Conservation (phyloP, 2,329 filamentous ascomycete species). For the Aureobasidium sp. region DNA sequence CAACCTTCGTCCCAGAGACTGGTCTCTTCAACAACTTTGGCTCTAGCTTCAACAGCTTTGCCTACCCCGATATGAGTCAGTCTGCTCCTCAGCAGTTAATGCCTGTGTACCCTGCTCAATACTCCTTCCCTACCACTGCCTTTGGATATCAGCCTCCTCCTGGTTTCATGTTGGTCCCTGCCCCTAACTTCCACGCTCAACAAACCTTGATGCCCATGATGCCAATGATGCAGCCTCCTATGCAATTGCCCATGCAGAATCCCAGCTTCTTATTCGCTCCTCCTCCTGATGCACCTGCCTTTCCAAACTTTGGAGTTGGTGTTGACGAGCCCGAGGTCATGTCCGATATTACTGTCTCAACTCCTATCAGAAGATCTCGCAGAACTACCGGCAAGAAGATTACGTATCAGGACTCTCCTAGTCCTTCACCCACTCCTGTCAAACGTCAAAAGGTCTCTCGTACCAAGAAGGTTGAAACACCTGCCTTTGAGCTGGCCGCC, state of each 20-base stretch:
- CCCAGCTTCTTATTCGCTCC: background rate
- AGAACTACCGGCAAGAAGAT: background rate
- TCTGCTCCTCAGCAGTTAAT: background rate
- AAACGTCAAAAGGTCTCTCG: background rate
- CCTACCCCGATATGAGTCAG: background rate
- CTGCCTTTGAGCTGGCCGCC: background rate
- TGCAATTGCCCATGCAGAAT: background rate
- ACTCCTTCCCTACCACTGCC: background rate
- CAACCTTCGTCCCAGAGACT: background rate
- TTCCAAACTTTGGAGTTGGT: background rate
- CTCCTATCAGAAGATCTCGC: background rate
- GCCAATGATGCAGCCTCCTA: background rate
- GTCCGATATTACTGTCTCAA: background rate
- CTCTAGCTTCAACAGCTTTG: background rate
- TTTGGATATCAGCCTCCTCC: background rate
- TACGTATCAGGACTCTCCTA: background rate
- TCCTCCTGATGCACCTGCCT: background rate
- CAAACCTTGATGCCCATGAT: background rate
- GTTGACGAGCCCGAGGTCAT: background rate
- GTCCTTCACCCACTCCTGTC: background rate
- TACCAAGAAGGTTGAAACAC: background rate
- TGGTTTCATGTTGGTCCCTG: conserved; percentile 1
- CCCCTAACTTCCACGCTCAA: background rate
- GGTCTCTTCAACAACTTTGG: background rate
- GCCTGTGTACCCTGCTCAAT: background rate